These are phyloP conservation scores for Xylaria hypoxylon DNA, from an alignment of 2,329 filamentous ascomycete species.

Conservation along the genomic window DNA sequence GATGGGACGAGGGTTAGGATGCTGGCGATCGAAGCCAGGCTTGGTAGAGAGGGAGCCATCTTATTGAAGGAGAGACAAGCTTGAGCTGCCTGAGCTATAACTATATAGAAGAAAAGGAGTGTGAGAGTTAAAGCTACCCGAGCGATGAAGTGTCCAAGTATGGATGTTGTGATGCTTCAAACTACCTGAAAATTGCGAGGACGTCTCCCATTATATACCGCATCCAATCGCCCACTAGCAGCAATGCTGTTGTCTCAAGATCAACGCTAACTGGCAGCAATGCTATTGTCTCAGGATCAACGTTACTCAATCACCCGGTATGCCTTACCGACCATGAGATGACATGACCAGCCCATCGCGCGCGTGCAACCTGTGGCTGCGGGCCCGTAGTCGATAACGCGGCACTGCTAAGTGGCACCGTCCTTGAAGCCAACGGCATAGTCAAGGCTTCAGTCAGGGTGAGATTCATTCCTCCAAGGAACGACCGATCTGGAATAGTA, in stretches of 20 bases:
- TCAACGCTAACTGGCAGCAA: conserved; percentile 23
- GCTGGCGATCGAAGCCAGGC: conserved; percentile 45
- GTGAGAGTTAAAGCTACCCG: conserved; percentile 34
- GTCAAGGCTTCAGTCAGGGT: conserved; percentile 15
- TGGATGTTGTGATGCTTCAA: conserved; percentile 30
- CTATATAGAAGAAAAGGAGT: conserved; percentile 33
- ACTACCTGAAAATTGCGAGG: conserved; percentile 11
- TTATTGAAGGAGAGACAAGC: conserved; percentile 37
- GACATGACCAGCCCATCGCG: conserved; percentile 37
- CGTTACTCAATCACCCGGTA: conserved; percentile 44
- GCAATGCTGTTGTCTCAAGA: conserved; percentile 28
- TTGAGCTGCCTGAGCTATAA: conserved; percentile 42
- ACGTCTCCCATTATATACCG: conserved; percentile 31
- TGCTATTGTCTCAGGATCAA: conserved; percentile 39
- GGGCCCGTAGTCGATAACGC: conserved; percentile 27
- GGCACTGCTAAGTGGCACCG: conserved; percentile 21
- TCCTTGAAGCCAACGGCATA: conserved; percentile 23
- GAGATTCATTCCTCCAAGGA: conserved; percentile 24
- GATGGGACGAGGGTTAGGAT: conserved; percentile 46
- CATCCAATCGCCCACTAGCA: conserved; percentile 12
- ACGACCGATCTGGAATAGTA: conserved; percentile 26
- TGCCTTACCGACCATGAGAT: conserved; percentile 42
- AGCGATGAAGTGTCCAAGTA: conserved; percentile 31
- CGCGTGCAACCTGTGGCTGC: conserved; percentile 44
- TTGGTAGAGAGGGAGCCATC: conserved; percentile 44